A percentile compares a stretch with the other conserved stretches of the same genome.
Conservation (phyloP, 2,329 filamentous ascomycete species). For the Verticillium klebahnii region DNA sequence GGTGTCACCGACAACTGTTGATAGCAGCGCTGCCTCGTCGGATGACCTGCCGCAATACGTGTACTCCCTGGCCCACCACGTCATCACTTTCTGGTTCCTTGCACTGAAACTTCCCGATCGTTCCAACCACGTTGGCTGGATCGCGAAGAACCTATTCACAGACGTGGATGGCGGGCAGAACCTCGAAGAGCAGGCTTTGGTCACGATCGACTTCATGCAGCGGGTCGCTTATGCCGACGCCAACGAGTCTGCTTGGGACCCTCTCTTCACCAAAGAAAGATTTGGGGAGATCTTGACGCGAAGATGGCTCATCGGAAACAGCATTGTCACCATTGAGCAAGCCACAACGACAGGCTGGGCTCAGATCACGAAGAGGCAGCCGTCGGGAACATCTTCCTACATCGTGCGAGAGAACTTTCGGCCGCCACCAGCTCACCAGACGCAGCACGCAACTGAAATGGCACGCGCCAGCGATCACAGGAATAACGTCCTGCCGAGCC, state of each 20-base stretch:
- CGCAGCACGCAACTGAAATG: conserved; percentile 40
- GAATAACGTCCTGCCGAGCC: conserved; percentile 65
- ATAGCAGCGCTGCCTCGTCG: conserved; percentile 20
- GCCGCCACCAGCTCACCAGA: conserved; percentile 54
- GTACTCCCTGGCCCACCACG: conserved; percentile 88
- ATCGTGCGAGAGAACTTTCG: conserved; percentile 56
- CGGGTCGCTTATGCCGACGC: conserved; percentile 80
- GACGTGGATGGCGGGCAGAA: conserved; percentile 70
- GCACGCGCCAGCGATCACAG: conserved; percentile 48
- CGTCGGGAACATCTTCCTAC: conserved; percentile 61
- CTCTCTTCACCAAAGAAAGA: conserved; percentile 57
- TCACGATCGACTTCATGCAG: conserved; percentile 94
- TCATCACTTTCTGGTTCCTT: conserved; percentile 96
- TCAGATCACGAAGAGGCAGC: conserved; percentile 66
- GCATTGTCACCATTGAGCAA: conserved; percentile 70
- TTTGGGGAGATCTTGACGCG: conserved; percentile 65
- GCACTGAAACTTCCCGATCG: conserved; percentile 81
- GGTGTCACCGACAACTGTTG: conserved; percentile 20
- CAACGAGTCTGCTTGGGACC: conserved; percentile 67
- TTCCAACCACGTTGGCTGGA: conserved; percentile 81
- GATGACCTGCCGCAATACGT: conserved; percentile 91
- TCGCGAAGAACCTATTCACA: conserved; percentile 78
- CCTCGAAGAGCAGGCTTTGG: conserved; percentile 87
- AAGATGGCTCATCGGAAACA: conserved; percentile 69
- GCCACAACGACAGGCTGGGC: conserved; percentile 62